These are phyloP conservation scores for Heritiera littoralis DNA, from an alignment of 345 rosid species.

Conservation along the genomic window DNA sequence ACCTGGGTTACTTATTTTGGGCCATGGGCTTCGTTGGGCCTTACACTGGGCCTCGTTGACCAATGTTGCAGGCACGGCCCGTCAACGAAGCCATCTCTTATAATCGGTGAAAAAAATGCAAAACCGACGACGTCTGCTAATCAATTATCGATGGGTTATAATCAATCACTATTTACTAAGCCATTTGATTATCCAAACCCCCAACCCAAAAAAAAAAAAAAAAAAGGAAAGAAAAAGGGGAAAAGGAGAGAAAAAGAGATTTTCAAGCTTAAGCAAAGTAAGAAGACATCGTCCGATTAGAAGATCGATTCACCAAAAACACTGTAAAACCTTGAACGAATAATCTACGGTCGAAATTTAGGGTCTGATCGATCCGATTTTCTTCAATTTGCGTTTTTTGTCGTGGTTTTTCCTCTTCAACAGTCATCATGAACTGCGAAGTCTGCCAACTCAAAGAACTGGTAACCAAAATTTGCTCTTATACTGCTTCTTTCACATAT, in stretches of 20 bases:
- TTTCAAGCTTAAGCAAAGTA: not conserved
- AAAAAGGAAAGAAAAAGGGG: not conserved
- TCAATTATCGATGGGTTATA: not conserved
- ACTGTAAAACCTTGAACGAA: not conserved
- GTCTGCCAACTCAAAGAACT: constrained; percentile 91
- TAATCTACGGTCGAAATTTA: not conserved
- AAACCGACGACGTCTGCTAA: not conserved
- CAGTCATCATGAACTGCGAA: constrained; percentile 74
- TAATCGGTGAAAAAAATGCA: not conserved
- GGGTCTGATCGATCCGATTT: constrained; percentile 3
- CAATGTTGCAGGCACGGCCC: not conserved
- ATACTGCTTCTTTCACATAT: constrained; percentile 7
- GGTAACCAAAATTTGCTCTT: constrained; percentile 40
- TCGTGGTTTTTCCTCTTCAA: not conserved
- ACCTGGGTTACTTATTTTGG: no score
- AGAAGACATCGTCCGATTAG: not conserved
- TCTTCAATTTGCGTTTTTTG: not conserved
- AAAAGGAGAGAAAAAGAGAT: not conserved
- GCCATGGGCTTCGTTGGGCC: not conserved
- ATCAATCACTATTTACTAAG: not conserved
- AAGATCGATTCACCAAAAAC: constrained; percentile 4
- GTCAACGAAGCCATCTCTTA: not conserved
- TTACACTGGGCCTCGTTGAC: not conserved
- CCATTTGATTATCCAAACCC: not conserved
- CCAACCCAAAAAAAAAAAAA: not conserved